Evolutionary conservation across 2,329 filamentous ascomycete genomes (phyloP).

Genomic region (Helotiales sp.): DNA sequence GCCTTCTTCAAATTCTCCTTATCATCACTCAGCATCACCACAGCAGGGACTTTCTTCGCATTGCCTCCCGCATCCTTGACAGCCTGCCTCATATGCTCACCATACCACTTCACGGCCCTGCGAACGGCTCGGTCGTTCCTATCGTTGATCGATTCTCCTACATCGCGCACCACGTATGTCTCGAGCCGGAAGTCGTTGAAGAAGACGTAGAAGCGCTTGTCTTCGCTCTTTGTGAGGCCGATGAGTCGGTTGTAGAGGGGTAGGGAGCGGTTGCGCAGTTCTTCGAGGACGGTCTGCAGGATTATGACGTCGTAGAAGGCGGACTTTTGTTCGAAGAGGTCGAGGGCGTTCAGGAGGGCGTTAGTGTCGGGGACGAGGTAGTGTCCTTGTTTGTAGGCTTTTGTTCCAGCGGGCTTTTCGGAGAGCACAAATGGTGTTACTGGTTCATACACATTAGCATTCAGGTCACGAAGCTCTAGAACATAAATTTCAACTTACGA

Average conservation of each 20-base stretch:
- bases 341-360: slow-evolving; percentile 93
- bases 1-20: slow-evolving; percentile 85
- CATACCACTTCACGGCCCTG: slow-evolving; percentile 87
- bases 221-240: slow-evolving; percentile 89
- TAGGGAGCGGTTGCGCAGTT: slow-evolving; percentile 89
- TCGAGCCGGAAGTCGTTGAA: slow-evolving; percentile 98
- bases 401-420: slow-evolving; percentile 83
- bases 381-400: slow-evolving; percentile 81
- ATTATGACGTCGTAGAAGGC: slow-evolving; percentile 98
- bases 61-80: slow-evolving; percentile 57
- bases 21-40: slow-evolving; percentile 95
- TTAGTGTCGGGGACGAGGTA: slow-evolving; percentile 97
- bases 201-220: slow-evolving; percentile 97
- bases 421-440: slow-evolving; percentile 86
- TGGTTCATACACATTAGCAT: slow-evolving; percentile 45
- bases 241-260: slow-evolving; percentile 95
- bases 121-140: slow-evolving; percentile 93
- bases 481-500: slow-evolving; percentile 54
- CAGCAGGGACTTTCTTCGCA: slow-evolving; percentile 66
- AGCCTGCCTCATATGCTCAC: slow-evolving; percentile 73
- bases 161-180: slow-evolving; percentile 77
- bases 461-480: neutral
- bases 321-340: slow-evolving; percentile 89
- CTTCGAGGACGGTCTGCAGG: slow-evolving; percentile 93
- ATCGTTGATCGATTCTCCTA: slow-evolving; percentile 91